These are phyloP conservation scores for Ascochyta lentis DNA, from an alignment of 2,329 filamentous ascomycete species.

Conservation along the genomic window DNA sequence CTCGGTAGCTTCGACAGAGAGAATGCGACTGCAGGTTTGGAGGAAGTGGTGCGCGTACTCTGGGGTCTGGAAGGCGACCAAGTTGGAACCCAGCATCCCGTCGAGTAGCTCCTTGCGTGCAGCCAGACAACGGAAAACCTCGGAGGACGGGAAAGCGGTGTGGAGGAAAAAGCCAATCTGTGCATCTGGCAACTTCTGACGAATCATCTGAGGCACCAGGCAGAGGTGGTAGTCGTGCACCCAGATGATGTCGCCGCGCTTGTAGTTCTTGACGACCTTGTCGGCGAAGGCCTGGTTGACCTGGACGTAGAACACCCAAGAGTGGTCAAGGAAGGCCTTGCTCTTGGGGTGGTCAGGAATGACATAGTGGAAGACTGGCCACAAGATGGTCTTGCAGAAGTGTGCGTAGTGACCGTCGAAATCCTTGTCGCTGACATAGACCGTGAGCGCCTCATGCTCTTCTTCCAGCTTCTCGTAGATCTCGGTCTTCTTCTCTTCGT, in stretches of 20 bases:
- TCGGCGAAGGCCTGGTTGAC: conserved; percentile 94
- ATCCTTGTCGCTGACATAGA: conserved; percentile 88
- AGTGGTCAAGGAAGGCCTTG: conserved; percentile 97
- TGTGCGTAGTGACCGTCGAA: conserved; percentile 94
- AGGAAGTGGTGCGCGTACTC: conserved; percentile 95
- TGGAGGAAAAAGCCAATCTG: conserved; percentile 97
- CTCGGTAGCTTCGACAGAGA: conserved; percentile 87
- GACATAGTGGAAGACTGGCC: conserved; percentile 98
- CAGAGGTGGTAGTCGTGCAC: conserved; percentile 95
- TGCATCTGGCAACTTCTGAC: conserved; percentile 87
- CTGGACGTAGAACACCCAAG: conserved; percentile 92
- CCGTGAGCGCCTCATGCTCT: conserved; percentile 81
- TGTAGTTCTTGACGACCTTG: conserved; percentile 89
- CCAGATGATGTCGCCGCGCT: conserved; percentile 91
- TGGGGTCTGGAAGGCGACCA: conserved; percentile 91
- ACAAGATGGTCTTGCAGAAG: conserved; percentile 97
- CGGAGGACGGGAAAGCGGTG: conserved; percentile 92
- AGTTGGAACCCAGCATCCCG: conserved; percentile 89
- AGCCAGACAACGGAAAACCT: conserved; percentile 91
- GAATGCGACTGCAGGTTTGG: conserved; percentile 89
- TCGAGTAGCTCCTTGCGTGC: conserved; percentile 86
- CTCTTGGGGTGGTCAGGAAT: conserved; percentile 98
- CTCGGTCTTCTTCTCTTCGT: conserved; percentile 76
- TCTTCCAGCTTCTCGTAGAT: conserved; percentile 83
- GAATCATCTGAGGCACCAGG: conserved; percentile 86